Base-by-base conservation (phyloP, 2,329 filamentous ascomycete species). In the Colletotrichum ledebouriae region DNA sequence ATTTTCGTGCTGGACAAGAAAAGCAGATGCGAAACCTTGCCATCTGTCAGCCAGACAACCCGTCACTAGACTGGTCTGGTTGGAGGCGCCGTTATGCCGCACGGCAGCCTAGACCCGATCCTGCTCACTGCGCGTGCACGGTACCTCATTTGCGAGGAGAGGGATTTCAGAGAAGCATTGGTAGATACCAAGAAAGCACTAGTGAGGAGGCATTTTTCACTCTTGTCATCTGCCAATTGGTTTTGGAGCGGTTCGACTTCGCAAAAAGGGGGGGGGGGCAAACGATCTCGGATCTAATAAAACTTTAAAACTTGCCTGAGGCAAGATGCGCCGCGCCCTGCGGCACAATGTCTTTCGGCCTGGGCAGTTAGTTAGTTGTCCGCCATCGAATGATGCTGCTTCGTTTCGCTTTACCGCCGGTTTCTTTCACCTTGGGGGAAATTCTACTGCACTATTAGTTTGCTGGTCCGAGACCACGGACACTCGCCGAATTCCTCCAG, bases 301-400 rank as follows among this genome's bases (percentile, higher is more conserved):
- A 47, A 64, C 39, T 25, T 33, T 55, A 44, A 47, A 47, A 64
- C 39, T 25, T 33, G 46, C 65, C 22, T 29, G n/a, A 22, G 59
- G 29, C 59, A 52, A 64, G 39, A 53, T 17, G 39, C 44, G 11
- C 22, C 25, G 25, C 50, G 33, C 61, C 37, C 39, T 47, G 53
- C 39, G 60, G 60, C 46, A 33, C 12, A 53, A 55, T 42, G 49
- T 50, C 41, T 61, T n/a, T 17, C 44, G 33, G 57, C 39, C 57
- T 60, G 44, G 37, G 59, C 59, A 29, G 12, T 17, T 7, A 53
- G 33, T n/a, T 7, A 12, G 47, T n/a, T 12, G 15, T 15, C 15
- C 47, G 47, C 22, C 22, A 29, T 50, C 47, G 25, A 25, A 4
- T 22, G 22, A 3, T 25, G 15, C 13, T 29, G n/a, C 29, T 1